A percentile compares a stretch with the other conserved stretches of the same genome.
phyloP scores from a whole-genome alignment of 768 basidiomycete species.

The Hirschioporus abietinus region DNA sequence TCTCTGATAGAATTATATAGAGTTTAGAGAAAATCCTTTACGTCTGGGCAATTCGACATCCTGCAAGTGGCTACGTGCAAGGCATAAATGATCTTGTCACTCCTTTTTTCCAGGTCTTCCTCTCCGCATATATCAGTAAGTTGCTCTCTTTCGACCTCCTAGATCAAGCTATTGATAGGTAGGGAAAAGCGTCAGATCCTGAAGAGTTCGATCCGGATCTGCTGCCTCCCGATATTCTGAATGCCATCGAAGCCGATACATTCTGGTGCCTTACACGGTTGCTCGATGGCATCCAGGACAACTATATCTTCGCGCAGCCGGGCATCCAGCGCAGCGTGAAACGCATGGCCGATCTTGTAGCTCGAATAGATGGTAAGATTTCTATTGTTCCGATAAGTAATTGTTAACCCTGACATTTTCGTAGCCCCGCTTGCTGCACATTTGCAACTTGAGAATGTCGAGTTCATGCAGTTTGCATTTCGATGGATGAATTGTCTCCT shows the following conservation, averaged over 20 bases:
- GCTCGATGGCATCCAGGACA: constrained; percentile 96
- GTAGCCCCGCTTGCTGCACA: constrained; percentile 83
- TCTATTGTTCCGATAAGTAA: constrained; percentile 4
- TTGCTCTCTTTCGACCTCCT: constrained; percentile 10
- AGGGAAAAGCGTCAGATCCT: constrained; percentile 73
- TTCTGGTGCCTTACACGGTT: constrained; percentile 98
- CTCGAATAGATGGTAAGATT: constrained; percentile 74
- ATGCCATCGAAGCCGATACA: constrained; percentile 92
- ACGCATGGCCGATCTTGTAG: constrained; percentile 91
- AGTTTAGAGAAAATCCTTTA: constrained; percentile 93
- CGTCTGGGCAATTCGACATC: constrained; percentile 98
- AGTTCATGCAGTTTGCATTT: constrained; percentile 99
- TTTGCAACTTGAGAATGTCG: constrained; percentile 85
- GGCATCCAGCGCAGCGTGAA: constrained; percentile 92
- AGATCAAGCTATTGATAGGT: constrained; percentile 6
- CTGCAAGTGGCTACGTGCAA: constrained; percentile 97
- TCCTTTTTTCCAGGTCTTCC: constrained; percentile 96
- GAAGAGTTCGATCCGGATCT: constrained; percentile 79
- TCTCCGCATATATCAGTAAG: constrained; percentile 89
- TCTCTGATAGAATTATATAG: constrained; percentile 32
- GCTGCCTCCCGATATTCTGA: constrained; percentile 64
- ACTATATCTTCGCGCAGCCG: constrained; percentile 95
- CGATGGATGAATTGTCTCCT: constrained; percentile 99
- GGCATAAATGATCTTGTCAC: constrained; percentile 98
- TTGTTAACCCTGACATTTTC: background rate